Base-by-base conservation (phyloP, 2,329 filamentous ascomycete genomes). In the Penicillium sclerotigenum region DNA sequence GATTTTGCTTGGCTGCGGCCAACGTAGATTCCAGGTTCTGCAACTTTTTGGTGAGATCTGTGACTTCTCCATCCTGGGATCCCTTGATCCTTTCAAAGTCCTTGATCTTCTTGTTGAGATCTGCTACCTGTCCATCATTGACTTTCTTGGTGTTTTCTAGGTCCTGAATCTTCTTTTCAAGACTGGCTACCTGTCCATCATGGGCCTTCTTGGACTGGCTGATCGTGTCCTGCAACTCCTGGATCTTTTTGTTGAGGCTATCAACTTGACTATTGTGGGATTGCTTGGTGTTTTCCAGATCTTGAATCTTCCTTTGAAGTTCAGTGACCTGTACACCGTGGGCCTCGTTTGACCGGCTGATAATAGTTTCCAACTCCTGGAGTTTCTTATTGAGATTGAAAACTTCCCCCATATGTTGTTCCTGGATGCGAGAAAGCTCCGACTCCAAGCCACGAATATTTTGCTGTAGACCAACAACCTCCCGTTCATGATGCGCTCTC, bases 401-500 rank as follows among this genome's bases (percentile, higher is more conserved):
- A 58, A 81, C 76, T 61, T 88, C 84, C 2, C 80, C 82, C 41
- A 84, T 81, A 24, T 73, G 64, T 36, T 72, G 68, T 41, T 73
- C 69, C 37, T 80, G 83, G 48, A 80, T 78, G 79, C 87, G 68
- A 14, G 61, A 62, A 22, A 77, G 64, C 31, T 75, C 67, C 3
- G 60, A 65, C 68, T 89, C 84, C 16, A 91, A 73, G 42, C 81
- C 79, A 52, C 81, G 83, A 28, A 88, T 80, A 1, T 79, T 85
- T 24, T 80, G 81, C 64, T 82, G 81, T 13, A 89, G 71, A 59
- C 87, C 85, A n/a, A 83, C 80, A 49, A 82, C 78, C 64, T 89
- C 85, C 1, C 82, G 83, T 41, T 88, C 86, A 26, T 79, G 73
- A 38, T 73, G 71, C 48, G 75, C 68, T 49, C 70, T 73, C 16